phyloP scores from a whole-genome alignment of 2,329 filamentous ascomycete genomes.

The Trichoderma sp. region DNA sequence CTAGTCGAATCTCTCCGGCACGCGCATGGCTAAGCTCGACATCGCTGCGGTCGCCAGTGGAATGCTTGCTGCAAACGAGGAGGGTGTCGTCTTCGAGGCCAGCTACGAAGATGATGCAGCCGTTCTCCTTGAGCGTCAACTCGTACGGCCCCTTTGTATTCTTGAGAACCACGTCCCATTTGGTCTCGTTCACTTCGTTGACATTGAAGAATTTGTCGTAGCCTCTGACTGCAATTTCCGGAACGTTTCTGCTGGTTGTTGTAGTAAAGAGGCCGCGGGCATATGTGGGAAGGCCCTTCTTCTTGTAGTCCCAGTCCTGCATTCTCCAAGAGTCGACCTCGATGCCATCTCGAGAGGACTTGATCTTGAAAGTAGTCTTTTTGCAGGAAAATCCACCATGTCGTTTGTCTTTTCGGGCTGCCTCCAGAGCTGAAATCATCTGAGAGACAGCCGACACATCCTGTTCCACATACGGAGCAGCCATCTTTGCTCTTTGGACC shows the following conservation, averaged over 20 bases:
- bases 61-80: slow-evolving; percentile 98
- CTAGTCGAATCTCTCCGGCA: slow-evolving; percentile 78
- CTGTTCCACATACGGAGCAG: slow-evolving; percentile 64
- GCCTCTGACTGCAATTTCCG: slow-evolving; percentile 81
- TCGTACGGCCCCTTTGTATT: slow-evolving; percentile 88
- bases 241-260: slow-evolving; percentile 57
- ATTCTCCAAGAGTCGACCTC: slow-evolving; percentile 89
- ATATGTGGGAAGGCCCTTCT: slow-evolving; percentile 79
- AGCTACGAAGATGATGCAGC: slow-evolving; percentile 98
- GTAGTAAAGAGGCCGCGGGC: slow-evolving; percentile 94
- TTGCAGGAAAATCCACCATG: slow-evolving; percentile 69
- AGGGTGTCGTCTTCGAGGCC: slow-evolving; percentile 86
- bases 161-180: slow-evolving; percentile 74
- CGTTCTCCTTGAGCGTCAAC: slow-evolving; percentile 95
- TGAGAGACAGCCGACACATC: slow-evolving; percentile 64
- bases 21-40: slow-evolving; percentile 74
- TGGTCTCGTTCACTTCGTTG: slow-evolving; percentile 75
- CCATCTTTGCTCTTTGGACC: slow-evolving; percentile 27
- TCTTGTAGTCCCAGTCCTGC: slow-evolving; percentile 96
- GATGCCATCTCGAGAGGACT: slow-evolving; percentile 59
- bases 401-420: slow-evolving; percentile 51
- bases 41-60: slow-evolving; percentile 77
- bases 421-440: slow-evolving; percentile 64
- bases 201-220: slow-evolving; percentile 99
- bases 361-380: slow-evolving; percentile 73